Base-by-base conservation (phyloP, 441 rosid species). In the Aquilaria agallochum region DNA sequence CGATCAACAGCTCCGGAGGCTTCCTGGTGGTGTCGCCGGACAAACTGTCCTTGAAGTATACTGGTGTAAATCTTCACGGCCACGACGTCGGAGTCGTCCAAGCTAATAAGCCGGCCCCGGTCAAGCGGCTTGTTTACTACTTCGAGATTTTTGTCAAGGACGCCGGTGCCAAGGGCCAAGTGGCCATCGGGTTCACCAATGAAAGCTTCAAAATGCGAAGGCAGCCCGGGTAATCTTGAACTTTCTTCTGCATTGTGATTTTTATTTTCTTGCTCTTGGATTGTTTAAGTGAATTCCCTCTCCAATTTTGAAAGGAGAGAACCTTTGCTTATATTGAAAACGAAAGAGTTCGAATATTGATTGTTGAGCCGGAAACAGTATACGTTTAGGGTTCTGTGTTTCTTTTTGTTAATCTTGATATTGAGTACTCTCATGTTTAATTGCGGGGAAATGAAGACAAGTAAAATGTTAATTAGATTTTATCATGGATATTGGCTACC, bases 11-110 rank as follows among this genome's bases (percentile, higher is more conserved):
- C 64, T 83, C 92, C n/a, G 88, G 85, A 62, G 87, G 90, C 42
- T 93, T 87, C 58, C 73, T 81, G 10, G 68, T 76, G n/a, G 81
- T 93, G 65, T 78, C 93, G 58, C 83, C 85, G 11, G 95, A 88
- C 66, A 90, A 94, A 74, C 76, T 88, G 40, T 80, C 92, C 50
- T 69, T 90, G 42, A 90, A 87, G 69, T 90, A 94, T 78, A 72
- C 80, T 5, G 68, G 59, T 67, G 80, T 74, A 62, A 68, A 68
- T 46, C 84, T 70, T 45, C 97, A 94, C 60, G 88, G 90, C 27
- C 85, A 88, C 63, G 96, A 88, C 55, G 97, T 90, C 5, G 98
- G 98, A 42, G 93, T 82, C 30, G 86, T 77, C 27, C 97, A 90
- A 63, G 84, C 90, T 57, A 75, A 89, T 69, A 81, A 72, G 62